A percentile compares a stretch with the other conserved stretches of the same genome.
Evolutionary conservation across 2,329 filamentous ascomycete genomes (phyloP).

Genomic region (Colletotrichum australisinense): DNA sequence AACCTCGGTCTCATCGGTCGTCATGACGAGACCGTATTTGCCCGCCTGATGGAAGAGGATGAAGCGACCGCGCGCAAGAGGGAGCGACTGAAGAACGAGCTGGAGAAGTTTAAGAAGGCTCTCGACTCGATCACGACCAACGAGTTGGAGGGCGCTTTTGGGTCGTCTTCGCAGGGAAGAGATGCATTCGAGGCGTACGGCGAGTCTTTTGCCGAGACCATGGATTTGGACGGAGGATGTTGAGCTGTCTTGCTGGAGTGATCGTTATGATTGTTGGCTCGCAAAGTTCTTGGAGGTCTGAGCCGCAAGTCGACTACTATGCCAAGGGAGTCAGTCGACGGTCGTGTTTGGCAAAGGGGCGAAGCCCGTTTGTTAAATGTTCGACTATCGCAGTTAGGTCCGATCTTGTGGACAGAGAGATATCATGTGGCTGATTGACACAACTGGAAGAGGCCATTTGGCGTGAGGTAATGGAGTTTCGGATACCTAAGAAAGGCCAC

Average conservation of each 20-base stretch:
- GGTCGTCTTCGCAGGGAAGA: slow-evolving; percentile 10
- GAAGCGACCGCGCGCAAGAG: slow-evolving; percentile 53
- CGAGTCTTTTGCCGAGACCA: slow-evolving; percentile 22
- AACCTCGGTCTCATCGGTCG: slow-evolving; percentile 53
- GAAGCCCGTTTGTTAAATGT: background rate
- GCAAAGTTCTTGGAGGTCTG: background rate
- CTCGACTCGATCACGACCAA: slow-evolving; percentile 60
- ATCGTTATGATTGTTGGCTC: background rate
- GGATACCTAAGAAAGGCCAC: background rate
- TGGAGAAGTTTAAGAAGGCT: slow-evolving; percentile 59
- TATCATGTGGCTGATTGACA: background rate
- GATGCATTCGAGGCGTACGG: slow-evolving; percentile 1
- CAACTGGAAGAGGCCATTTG: background rate
- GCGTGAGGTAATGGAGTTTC: slow-evolving; percentile 11
- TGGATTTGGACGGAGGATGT: slow-evolving; percentile 22
- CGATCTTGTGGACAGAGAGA: background rate
- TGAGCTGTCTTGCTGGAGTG: background rate
- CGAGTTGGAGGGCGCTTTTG: slow-evolving; percentile 47
- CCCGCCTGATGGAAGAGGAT: slow-evolving; percentile 62
- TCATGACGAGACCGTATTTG: slow-evolving; percentile 46
- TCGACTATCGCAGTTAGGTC: background rate
- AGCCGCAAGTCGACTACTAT: background rate
- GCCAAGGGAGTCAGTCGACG: background rate
- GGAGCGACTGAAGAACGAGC: slow-evolving; percentile 54
- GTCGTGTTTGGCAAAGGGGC: background rate